Evolutionary conservation across 345 rosid species (phyloP).

Genomic region (Combretum micranthum): DNA sequence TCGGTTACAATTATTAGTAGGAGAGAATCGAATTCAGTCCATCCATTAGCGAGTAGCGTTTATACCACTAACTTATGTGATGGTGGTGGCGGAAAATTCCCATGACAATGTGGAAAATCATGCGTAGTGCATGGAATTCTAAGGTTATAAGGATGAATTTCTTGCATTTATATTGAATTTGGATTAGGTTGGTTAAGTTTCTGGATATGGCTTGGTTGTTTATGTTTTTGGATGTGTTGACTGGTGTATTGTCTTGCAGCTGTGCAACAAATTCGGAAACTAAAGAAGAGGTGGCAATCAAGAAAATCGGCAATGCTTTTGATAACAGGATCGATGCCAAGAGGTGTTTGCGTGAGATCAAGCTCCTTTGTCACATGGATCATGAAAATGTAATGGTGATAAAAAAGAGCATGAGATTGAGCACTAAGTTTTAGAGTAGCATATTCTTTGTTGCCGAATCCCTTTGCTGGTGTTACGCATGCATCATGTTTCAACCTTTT

Average conservation of each 20-base stretch:
- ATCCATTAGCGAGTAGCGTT: too few species aligned
- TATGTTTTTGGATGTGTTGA: neutral
- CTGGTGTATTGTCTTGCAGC: constrained; percentile 25
- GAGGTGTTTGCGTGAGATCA: constrained; percentile 86
- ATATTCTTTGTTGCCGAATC: neutral
- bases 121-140: too few species aligned
- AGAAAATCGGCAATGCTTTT: constrained; percentile 88
- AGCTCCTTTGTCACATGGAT: constrained; percentile 85
- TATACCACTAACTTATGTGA: too few species aligned
- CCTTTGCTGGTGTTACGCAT: too few species aligned
- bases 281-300: constrained; percentile 78
- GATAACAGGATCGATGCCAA: constrained; percentile 90
- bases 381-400: constrained; percentile 63
- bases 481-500: too few species aligned
- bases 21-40: too few species aligned
- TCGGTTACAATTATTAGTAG: too few species aligned
- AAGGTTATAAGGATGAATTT: too few species aligned
- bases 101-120: too few species aligned
- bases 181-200: neutral
- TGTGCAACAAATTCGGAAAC: constrained; percentile 77
- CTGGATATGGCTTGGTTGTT: neutral
- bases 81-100: too few species aligned
- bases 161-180: neutral
- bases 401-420: neutral
- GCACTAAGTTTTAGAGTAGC: neutral